phyloP scores from a whole-genome alignment of 1,284 basidiomycete genomes.

The Puccinia brachypodii region DNA sequence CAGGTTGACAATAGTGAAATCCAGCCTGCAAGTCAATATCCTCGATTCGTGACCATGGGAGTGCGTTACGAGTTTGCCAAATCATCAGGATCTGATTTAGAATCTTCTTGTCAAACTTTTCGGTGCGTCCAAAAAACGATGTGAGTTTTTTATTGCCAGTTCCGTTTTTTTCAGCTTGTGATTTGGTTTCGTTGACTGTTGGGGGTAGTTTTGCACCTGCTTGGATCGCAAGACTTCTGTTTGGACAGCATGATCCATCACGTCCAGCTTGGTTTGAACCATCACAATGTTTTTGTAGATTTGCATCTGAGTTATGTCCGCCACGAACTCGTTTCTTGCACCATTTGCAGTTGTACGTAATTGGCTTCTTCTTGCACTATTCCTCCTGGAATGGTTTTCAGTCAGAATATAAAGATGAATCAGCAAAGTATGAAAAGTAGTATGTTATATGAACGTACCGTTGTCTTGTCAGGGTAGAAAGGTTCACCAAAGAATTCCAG shows the following conservation, averaged over 20 bases:
- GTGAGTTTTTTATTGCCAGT: slow-evolving; percentile 1
- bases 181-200: slow-evolving; percentile 8
- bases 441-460: neutral
- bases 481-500: slow-evolving; percentile 22
- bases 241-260: slow-evolving; percentile 17
- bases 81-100: slow-evolving; percentile 21
- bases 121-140: slow-evolving; percentile 3
- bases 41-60: slow-evolving; percentile 23
- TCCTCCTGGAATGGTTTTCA: neutral
- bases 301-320: slow-evolving; percentile 11
- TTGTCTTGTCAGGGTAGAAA: slow-evolving; percentile 2
- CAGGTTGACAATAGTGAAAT: slow-evolving; percentile 13
- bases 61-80: slow-evolving; percentile 15
- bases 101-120: slow-evolving; percentile 27
- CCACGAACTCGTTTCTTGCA: slow-evolving; percentile 21
- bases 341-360: slow-evolving; percentile 23
- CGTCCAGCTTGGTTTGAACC: slow-evolving; percentile 27
- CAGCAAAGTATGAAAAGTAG: neutral
- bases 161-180: neutral
- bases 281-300: slow-evolving; percentile 18
- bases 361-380: slow-evolving; percentile 10
- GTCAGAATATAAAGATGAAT: neutral
- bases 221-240: slow-evolving; percentile 19
- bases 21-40: slow-evolving; percentile 1
- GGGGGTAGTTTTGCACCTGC: slow-evolving; percentile 3